phyloP scores from a whole-genome alignment of 1,139 yeast species.

The Lodderomyces margitis region DNA sequence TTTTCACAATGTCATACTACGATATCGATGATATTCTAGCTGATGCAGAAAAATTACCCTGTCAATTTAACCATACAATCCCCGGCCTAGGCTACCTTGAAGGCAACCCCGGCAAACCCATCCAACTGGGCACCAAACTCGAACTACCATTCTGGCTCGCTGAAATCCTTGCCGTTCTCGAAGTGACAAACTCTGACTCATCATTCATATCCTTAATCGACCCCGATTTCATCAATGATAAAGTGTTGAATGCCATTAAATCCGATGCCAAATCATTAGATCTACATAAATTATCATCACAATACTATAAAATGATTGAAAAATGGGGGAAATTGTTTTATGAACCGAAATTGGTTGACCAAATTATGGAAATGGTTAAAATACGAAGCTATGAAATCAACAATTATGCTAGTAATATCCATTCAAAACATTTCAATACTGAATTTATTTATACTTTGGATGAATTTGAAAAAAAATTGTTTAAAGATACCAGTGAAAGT shows the following conservation, averaged over 20 bases:
- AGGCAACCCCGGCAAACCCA: conserved; percentile 70
- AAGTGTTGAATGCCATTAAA: conserved; percentile 78
- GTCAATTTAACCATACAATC: conserved; percentile 71
- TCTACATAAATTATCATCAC: conserved; percentile 61
- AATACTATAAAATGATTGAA: conserved; percentile 66
- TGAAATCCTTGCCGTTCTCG: conserved; percentile 63
- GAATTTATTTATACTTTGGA: conserved; percentile 67
- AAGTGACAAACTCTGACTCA: conserved; percentile 32
- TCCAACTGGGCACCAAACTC: conserved; percentile 62
- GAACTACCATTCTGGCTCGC: conserved; percentile 93
- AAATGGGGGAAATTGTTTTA: conserved; percentile 73
- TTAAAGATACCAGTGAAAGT: conserved; percentile 57
- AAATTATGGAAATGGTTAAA: conserved; percentile 54
- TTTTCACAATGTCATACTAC: conserved; percentile 52
- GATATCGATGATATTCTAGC: conserved; percentile 88
- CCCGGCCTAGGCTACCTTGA: conserved; percentile 89
- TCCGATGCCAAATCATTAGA: conserved; percentile 70
- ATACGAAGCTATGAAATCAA: conserved; percentile 69
- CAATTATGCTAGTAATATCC: conserved; percentile 63
- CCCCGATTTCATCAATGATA: conserved; percentile 63
- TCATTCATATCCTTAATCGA: conserved; percentile 53
- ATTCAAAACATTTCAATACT: conserved; percentile 34
- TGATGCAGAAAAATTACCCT: conserved; percentile 68
- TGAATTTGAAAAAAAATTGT: conserved; percentile 67
- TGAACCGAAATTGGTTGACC: conserved; percentile 60